Conservation (phyloP, 2,329 filamentous ascomycete species). For the Xylariaceae sp. region DNA sequence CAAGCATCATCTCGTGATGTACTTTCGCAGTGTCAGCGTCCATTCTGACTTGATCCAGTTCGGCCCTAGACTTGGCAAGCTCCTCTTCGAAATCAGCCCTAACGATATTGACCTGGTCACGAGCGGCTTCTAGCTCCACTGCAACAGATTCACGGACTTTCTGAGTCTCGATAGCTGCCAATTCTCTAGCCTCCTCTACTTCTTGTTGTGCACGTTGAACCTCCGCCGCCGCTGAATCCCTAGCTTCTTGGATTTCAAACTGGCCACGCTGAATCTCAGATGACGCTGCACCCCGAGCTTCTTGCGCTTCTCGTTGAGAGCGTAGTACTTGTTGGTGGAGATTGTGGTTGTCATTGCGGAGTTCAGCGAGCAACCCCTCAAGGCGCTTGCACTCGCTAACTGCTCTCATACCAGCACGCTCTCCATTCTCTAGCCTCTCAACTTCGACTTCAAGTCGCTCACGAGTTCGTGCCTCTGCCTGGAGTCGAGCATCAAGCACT, state of each 20-base stretch:
- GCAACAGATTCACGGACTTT: conserved; percentile 81
- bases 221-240: conserved; percentile 14
- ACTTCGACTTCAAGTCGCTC: conserved; percentile 72
- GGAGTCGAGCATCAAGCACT: conserved; percentile 77
- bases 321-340: conserved; percentile 72
- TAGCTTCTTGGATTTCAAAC: conserved; percentile 22
- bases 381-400: conserved; percentile 68
- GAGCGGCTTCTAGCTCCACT: conserved; percentile 81
- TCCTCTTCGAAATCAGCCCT: conserved; percentile 84
- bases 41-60: conserved; percentile 78
- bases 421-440: conserved; percentile 68
- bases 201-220: conserved; percentile 73
- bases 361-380: conserved; percentile 60
- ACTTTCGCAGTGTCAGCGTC: conserved; percentile 83
- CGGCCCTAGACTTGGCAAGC: conserved; percentile 71
- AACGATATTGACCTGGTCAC: conserved; percentile 83
- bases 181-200: conserved; percentile 82
- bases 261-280: conserved; percentile 17
- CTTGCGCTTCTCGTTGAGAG: conserved; percentile 82
- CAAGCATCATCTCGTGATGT: conserved; percentile 81
- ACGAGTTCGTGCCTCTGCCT: conserved; percentile 74
- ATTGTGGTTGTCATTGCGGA: conserved; percentile 72
- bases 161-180: conserved; percentile 79
- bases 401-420: conserved; percentile 69
- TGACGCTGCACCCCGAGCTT: conserved; percentile 79